phyloP scores from a whole-genome alignment of 805 yeast species.

The Grigorovia jiainica region DNA sequence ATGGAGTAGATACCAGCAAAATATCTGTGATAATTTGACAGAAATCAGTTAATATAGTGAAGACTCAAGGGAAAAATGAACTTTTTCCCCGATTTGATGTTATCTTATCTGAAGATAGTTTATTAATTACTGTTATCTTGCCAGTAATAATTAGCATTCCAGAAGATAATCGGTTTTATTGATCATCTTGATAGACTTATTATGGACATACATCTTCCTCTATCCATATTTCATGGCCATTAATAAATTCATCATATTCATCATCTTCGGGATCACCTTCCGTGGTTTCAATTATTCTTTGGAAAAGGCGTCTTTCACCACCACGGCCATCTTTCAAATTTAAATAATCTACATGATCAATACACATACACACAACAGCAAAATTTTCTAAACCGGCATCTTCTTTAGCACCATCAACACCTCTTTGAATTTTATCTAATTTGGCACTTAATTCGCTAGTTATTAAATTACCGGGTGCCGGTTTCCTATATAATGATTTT shows the following conservation, averaged over 20 bases:
- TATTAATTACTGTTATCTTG: no score
- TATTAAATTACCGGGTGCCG: conserved; percentile 57
- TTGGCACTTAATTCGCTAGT: conserved; percentile 44
- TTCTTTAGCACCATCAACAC: conserved; percentile 71
- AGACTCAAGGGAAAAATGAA: no score
- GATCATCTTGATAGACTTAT: background rate
- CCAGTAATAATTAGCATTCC: no score
- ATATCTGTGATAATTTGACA: no score
- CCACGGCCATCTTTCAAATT: conserved; percentile 43
- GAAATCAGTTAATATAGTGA: no score
- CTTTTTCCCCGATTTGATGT: no score
- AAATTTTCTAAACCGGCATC: conserved; percentile 57
- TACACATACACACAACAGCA: conserved; percentile 57
- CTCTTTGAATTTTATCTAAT: conserved; percentile 65
- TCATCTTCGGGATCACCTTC: conserved; percentile 1
- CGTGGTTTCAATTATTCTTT: conserved; percentile 10
- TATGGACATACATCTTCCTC: conserved; percentile 74
- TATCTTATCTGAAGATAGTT: no score
- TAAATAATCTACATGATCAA: conserved; percentile 61
- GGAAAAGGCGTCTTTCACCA: conserved; percentile 22
- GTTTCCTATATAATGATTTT: conserved; percentile 61
- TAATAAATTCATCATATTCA: conserved; percentile 31
- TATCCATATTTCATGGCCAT: conserved; percentile 55
- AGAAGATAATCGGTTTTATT: no score
- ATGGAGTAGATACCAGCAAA: no score